Evolutionary conservation across 2,329 filamentous ascomycete species (phyloP).

Genomic region (Emydomyces testavorans): DNA sequence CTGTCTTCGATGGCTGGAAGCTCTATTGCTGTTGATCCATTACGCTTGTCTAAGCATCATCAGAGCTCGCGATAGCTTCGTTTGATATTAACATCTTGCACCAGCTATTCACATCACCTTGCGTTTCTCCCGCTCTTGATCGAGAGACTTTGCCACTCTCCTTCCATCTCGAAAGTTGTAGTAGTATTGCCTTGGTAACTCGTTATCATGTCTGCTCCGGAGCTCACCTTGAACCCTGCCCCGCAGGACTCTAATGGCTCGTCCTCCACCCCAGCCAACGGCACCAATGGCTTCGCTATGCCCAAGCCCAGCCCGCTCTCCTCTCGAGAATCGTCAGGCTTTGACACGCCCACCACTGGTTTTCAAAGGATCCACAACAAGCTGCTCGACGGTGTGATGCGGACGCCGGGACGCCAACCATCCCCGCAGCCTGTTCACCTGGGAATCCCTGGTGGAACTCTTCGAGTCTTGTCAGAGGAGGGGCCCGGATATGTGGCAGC

Average conservation of each 20-base stretch:
- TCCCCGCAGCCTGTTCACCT: slow-evolving; percentile 84
- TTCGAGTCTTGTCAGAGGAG: slow-evolving; percentile 70
- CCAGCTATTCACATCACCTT: not conserved
- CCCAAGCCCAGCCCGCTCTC: slow-evolving; percentile 24
- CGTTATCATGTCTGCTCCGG: slow-evolving; percentile 7
- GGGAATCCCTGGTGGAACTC: slow-evolving; percentile 52
- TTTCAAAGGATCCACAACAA: slow-evolving; percentile 42
- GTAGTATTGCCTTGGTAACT: not conserved
- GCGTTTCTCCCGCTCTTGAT: no score
- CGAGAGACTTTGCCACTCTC: not conserved
- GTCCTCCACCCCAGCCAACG: not conserved
- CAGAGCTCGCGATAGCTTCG: slow-evolving; percentile 2
- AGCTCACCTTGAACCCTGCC: slow-evolving; percentile 5
- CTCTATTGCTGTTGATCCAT: not conserved
- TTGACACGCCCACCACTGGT: slow-evolving; percentile 32
- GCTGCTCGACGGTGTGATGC: slow-evolving; percentile 45
- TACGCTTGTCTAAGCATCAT: slow-evolving; percentile 3
- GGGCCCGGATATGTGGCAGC: slow-evolving; percentile 91
- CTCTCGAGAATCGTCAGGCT: slow-evolving; percentile 29
- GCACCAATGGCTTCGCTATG: slow-evolving; percentile 7
- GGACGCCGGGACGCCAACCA: slow-evolving; percentile 52
- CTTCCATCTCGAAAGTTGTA: not conserved
- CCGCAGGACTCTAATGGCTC: slow-evolving; percentile 2
- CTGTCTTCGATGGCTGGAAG: slow-evolving; percentile 9
- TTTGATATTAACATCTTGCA: not conserved